Base-by-base conservation (phyloP, 1,284 basidiomycete species). In the Apiotrichum laibachii region DNA sequence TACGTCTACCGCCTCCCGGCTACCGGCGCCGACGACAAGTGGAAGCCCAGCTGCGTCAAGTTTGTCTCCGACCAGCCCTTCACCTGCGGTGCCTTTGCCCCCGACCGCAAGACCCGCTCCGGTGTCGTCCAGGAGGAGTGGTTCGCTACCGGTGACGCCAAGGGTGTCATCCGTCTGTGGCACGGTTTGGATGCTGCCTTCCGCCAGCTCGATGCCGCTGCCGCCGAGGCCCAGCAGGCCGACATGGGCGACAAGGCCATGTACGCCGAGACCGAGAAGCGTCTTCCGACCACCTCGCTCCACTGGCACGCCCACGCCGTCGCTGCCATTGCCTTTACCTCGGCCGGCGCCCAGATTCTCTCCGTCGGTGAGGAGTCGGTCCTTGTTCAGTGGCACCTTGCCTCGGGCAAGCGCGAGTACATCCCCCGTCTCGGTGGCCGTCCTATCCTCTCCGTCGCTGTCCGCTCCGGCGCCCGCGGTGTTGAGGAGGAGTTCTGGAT, bases 271-370 rank as follows among this genome's bases (percentile, higher is more conserved):
- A 65, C 60, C 10, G 71, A 75, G 54, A 72, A 69, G 57, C 67
- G 66, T 35, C 61, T 75, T 40, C 87, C 91, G 62, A 95, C 92
- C 1, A 89, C 90, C 1, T 85, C 87, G 6, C 79, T 97, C 50
- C 95, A 98, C 77, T 99, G 96, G 96, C 96, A 99, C 73, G 89
- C 95, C 0, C 94, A 99, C 74, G 85, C 92, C 7, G 91, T 99
- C n/a, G 86, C 89, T 2, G 88, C 90, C 2, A 78, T 99, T 31
- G 82, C 88, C 0, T 99, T 97, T 76, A 91, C 92, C 0, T 79
- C 87, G 2, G 94, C 94, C 65, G 96, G 96, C 15, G 88, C 92
- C 3, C 94, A 97, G 73, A 80, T 99, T 21, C 79, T 99, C 50
- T 96, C 91, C 56, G 96, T 93, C 65, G 96, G 96, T 47, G 92